Base-by-base conservation (phyloP, 225 moss, liverwort and hornwort genomes). In the Polytrichum commune region DNA sequence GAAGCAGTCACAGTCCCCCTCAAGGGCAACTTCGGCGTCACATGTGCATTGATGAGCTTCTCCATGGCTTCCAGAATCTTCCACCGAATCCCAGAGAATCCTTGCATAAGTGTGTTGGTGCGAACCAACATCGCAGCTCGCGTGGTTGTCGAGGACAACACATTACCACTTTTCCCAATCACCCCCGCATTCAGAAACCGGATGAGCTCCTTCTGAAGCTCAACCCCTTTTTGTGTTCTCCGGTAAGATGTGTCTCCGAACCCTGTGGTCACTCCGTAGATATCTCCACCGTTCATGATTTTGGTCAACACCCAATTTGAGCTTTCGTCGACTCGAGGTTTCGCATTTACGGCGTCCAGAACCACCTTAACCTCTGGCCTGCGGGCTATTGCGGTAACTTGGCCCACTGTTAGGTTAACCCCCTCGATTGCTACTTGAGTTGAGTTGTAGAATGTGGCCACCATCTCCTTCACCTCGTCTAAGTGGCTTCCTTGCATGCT, bases 1-100 rank as follows among this genome's bases (percentile, higher is more conserved):
- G 83, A 83, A 32, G 83, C 76, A 8, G 63, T 35, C 54, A 81
- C 75, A 18, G 81, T 85, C 0, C 85, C 85, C 1, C 81, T 26
- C 28, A 85, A 29, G 0, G 85, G 85, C 7, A 85, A 66, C 58
- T 73, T 78, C 1, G 81, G 85, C 8, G 85, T 85, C 53, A 85
- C 68, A 23, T 76, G 81, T 55, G 75, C 60, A 66, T 85, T 85
- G 25, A 85, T 78, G 10, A 85, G 66, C 54, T 78, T 75, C 78
- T 73, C 62, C 69, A 78, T 74, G 55, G 78, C 78, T 28, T 74
- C 78, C 35, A 78, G 69, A 58, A 69, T 74, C 64, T 64, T 69
- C 78, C 78, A 74, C 1, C 78, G 69, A 58, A 78, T 78, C 9
- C 78, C 78, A 0, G 78, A 78, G 78, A 73, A 78, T 10, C 78